Conservation (phyloP, 768 basidiomycete species). For the Auriscalpium vulgare region DNA sequence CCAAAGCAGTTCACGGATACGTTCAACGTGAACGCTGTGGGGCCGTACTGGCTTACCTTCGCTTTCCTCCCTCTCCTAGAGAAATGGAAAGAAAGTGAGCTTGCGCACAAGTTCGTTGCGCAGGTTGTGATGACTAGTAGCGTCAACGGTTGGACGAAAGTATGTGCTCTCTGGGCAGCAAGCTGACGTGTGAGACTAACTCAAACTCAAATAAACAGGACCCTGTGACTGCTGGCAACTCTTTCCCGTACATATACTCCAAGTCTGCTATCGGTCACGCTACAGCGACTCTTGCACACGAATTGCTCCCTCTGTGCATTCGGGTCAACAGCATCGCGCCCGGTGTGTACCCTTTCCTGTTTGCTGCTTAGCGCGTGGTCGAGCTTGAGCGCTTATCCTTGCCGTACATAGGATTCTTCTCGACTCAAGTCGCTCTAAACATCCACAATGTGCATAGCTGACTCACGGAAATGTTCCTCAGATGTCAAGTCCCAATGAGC, state of each 20-base stretch:
- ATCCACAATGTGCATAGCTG: not conserved
- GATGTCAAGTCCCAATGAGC: constrained; percentile 18
- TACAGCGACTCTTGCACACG: constrained; percentile 39
- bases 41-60: constrained; percentile 47
- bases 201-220: constrained; percentile 28
- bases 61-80: constrained; percentile 49
- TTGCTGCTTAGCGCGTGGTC: not conserved
- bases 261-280: constrained; percentile 42
- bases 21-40: constrained; percentile 33
- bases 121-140: constrained; percentile 44
- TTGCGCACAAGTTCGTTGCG: constrained; percentile 32
- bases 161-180: constrained; percentile 1
- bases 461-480: constrained; percentile 19
- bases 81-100: constrained; percentile 32
- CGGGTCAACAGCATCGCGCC: constrained; percentile 47
- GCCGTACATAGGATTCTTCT: not conserved
- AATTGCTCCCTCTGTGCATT: constrained; percentile 40
- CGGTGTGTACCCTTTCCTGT: constrained; percentile 16
- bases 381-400: no score
- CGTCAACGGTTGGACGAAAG: constrained; percentile 48
- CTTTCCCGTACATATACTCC: constrained; percentile 39
- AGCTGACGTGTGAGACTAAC: not conserved
- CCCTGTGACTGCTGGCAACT: constrained; percentile 30
- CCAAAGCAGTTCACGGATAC: constrained; percentile 30
- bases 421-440: not conserved